Evolutionary conservation across 345 rosid species (phyloP), one percentile per base, ranked within the genome.

Genomic region (Durio zibethinus): DNA sequence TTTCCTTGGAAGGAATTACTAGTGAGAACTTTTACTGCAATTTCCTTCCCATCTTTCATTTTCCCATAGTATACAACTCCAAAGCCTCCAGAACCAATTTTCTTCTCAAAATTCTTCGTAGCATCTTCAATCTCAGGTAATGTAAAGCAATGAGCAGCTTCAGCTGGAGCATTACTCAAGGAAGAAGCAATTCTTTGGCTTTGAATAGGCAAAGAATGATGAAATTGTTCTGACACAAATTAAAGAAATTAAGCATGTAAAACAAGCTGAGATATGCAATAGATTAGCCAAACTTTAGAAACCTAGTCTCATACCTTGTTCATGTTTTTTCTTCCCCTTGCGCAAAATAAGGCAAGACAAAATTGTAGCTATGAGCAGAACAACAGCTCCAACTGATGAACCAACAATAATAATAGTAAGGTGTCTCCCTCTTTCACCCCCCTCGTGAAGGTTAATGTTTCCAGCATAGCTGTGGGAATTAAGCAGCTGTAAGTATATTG

Each of bases 81-180:
- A 82, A 97, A 97, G 76, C 99, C 99, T 74, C 99, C 98, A 0
- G 99, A 94, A 27, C 98, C 99, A 53, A 97, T 89, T 85, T 90
- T 97, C 89, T 82, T 91, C 89, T 90, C 98, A 18, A 94, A 84
- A 2, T 78, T 83, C 12, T 76, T 89, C 3, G 99, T 97, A 64
- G 97, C 96, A 68, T 89, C 94, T 82, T 91, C 88, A 8, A 97
- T 91, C 84, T 97, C 98, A 52, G 83, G 23, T 27, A 84, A 78
- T 74, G 91, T 82, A 85, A 97, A 97, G 88, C 94, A 92, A 81
- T 90, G 92, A 21, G 97, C 97, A 64, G 88, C 90, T 72, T 97
- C 94, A 27, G 93, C 82, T 52, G 91, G 94, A 74, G 88, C 83
- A 66, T 91, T 90, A 79, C 82, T 90, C 74, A 87, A 82, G 76